Percentiles rank a stretch among this genome's conserved stretches.
Conservation (phyloP, 345 rosid genomes). For the Dimocarpus longan region DNA sequence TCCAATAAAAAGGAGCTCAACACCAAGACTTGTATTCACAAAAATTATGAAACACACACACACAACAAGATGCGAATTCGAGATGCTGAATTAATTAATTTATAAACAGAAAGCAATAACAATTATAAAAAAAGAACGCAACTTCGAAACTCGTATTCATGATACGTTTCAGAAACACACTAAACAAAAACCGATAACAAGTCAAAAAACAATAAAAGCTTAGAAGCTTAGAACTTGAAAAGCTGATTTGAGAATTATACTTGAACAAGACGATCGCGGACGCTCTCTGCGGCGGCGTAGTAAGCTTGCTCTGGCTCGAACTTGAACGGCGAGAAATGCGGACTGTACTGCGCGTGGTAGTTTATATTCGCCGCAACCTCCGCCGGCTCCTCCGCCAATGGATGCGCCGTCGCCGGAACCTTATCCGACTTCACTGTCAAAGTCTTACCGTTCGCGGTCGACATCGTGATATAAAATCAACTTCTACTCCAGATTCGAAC, state of each 20-base stretch:
- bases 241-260: slow-evolving; percentile 29
- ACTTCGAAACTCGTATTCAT: too few species aligned
- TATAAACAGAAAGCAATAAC: neutral
- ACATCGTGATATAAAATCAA: slow-evolving; percentile 33
- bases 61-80: neutral
- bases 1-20: neutral
- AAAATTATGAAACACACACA: neutral
- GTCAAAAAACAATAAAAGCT: too few species aligned
- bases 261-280: slow-evolving; percentile 87
- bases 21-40: neutral
- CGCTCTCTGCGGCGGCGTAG: slow-evolving; percentile 85
- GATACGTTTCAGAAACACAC: too few species aligned
- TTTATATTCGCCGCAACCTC: slow-evolving; percentile 78
- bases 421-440: slow-evolving; percentile 34
- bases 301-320: slow-evolving; percentile 86
- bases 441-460: slow-evolving; percentile 39
- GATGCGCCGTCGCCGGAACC: slow-evolving; percentile 60
- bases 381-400: slow-evolving; percentile 54
- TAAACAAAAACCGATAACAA: too few species aligned
- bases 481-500: slow-evolving; percentile 5
- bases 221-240: neutral
- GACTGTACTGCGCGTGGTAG: slow-evolving; percentile 76
- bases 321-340: slow-evolving; percentile 95
- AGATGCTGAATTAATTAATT: neutral
- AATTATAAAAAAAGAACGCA: neutral